Percentiles rank a stretch among this genome's conserved stretches.
These are phyloP conservation scores for Grosmannia huntii DNA, from an alignment of 2,329 filamentous ascomycete genomes.

Conservation along the genomic window DNA sequence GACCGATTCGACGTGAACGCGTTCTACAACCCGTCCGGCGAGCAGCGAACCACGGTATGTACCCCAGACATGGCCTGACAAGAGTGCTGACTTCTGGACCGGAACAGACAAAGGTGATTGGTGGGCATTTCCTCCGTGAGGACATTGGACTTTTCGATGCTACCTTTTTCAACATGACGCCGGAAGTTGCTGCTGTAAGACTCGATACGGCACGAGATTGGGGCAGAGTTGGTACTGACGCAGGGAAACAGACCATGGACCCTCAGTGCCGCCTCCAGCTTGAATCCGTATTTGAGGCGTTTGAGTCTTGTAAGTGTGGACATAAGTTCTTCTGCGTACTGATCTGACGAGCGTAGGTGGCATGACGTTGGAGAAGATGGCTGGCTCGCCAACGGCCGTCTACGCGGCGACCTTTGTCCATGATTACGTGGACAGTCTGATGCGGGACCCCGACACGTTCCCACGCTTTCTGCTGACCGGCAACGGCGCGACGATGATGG, in stretches of 20 bases:
- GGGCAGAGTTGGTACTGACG: not conserved
- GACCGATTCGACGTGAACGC: constrained; percentile 22
- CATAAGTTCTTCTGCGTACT: no score
- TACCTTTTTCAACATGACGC: constrained; percentile 19
- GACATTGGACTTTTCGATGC: constrained; percentile 13
- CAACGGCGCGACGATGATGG: constrained; percentile 19
- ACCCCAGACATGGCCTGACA: constrained; percentile 2
- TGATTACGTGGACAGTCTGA: constrained; percentile 16
- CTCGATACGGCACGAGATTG: not conserved
- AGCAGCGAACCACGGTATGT: not conserved
- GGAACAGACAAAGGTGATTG: constrained; percentile 14
- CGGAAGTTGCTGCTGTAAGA: constrained; percentile 16
- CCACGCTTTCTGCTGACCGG: constrained; percentile 22
- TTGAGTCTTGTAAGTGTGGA: constrained; percentile 12
- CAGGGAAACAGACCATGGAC: constrained; percentile 5
- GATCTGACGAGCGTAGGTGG: constrained; percentile 9
- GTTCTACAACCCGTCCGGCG: constrained; percentile 14
- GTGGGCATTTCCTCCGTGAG: constrained; percentile 19
- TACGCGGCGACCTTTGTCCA: constrained; percentile 14
- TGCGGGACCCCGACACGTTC: constrained; percentile 12
- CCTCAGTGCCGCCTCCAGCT: constrained; percentile 12
- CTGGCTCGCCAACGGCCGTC: constrained; percentile 11
- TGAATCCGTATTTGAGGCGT: constrained; percentile 15
- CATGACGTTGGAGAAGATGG: constrained; percentile 9
- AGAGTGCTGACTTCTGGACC: constrained; percentile 6